phyloP scores from a whole-genome alignment of 2,329 filamentous ascomycete genomes.

The Davidsoniella neocaledoniae region DNA sequence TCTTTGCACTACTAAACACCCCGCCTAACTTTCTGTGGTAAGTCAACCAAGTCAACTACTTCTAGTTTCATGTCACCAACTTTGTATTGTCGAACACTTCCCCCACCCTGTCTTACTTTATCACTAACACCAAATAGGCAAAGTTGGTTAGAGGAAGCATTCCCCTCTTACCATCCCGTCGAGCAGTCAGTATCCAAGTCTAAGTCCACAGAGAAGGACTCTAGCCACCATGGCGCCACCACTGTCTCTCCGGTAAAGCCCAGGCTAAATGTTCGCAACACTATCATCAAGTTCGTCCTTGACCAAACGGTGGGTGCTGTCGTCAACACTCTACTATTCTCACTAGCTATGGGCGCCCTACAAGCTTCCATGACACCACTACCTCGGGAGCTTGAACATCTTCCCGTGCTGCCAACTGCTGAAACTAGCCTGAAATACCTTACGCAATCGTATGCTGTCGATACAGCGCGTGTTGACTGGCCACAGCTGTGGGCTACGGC shows the following conservation, averaged over 20 bases:
- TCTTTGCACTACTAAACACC: constrained; percentile 55
- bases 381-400: constrained; percentile 17
- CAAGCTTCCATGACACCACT: constrained; percentile 28
- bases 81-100: not conserved
- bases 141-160: constrained; percentile 54
- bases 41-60: not conserved
- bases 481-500: constrained; percentile 26
- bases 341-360: constrained; percentile 41
- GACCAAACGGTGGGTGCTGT: constrained; percentile 52
- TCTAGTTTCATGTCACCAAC: not conserved
- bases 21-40: constrained; percentile 76
- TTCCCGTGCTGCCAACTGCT: constrained; percentile 18
- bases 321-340: constrained; percentile 49
- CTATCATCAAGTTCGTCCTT: constrained; percentile 46
- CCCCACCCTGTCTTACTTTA: not conserved
- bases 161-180: constrained; percentile 39
- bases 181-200: constrained; percentile 21
- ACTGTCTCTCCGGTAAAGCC: constrained; percentile 17
- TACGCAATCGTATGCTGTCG: constrained; percentile 23
- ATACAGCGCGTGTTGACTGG: constrained; percentile 31
- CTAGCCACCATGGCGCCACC: constrained; percentile 25
- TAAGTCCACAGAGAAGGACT: constrained; percentile 19
- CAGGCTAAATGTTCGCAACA: constrained; percentile 38
- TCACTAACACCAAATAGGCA: constrained; percentile 36
- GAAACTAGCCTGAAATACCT: constrained; percentile 21